Conservation (phyloP, 805 yeast species). For the Komagataella mondaviorum region DNA sequence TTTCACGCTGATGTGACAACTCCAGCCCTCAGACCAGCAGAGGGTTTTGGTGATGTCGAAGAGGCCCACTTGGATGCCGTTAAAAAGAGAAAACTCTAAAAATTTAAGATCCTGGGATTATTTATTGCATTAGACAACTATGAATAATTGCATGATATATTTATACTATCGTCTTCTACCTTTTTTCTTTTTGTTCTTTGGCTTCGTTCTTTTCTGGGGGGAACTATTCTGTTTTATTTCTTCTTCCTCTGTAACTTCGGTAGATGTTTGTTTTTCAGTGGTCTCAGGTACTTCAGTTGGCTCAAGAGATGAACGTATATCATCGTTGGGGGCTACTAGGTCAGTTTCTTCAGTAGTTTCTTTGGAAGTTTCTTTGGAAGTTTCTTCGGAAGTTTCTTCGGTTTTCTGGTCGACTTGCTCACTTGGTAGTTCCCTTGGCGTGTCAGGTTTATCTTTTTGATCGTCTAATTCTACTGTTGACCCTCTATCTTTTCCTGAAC, state of each 20-base stretch:
- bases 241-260: background rate
- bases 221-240: background rate
- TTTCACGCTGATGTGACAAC: conserved; percentile 68
- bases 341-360: background rate
- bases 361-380: too few relatives aligned
- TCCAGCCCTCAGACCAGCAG: conserved; percentile 27
- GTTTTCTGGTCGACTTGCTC: background rate
- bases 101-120: background rate
- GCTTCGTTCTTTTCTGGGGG: background rate
- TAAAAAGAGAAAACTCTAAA: conserved; percentile 19
- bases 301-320: background rate
- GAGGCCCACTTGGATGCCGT: conserved; percentile 14
- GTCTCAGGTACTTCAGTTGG: background rate
- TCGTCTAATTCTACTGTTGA: background rate
- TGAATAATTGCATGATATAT: conserved; percentile 1
- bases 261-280: background rate
- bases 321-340: background rate
- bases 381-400: background rate
- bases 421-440: background rate
- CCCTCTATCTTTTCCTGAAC: background rate
- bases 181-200: background rate
- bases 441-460: background rate
- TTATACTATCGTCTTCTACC: background rate
- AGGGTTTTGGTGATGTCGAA: conserved; percentile 16
- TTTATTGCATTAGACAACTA: background rate